A percentile compares a stretch with the other conserved stretches of the same genome.
Evolutionary conservation across 176 grass and related monocot species (phyloP).

Genomic region (Oryza glaberrima): DNA sequence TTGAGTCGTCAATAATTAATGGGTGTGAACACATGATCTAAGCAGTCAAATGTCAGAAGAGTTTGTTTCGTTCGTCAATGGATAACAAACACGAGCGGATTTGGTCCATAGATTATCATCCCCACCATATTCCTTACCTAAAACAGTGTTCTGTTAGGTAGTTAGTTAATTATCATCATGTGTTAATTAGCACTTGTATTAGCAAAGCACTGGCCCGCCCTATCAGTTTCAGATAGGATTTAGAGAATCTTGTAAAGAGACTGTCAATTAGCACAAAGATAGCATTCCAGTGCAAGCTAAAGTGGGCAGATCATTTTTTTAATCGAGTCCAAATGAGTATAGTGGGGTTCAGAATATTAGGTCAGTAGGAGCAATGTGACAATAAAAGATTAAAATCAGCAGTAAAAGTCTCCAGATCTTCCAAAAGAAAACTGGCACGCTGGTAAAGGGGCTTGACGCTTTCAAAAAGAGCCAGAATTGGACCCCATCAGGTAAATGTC

Average conservation of each 20-base stretch:
- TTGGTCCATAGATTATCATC: neutral
- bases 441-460: conserved; percentile 42
- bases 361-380: conserved; percentile 13
- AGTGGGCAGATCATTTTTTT: conserved; percentile 13
- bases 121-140: neutral
- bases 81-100: conserved; percentile 14
- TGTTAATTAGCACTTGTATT: neutral
- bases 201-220: neutral
- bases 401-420: conserved; percentile 30
- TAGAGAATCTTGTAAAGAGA: conserved; percentile 28
- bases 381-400: conserved; percentile 29
- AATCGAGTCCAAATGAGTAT: conserved; percentile 31
- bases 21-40: conserved; percentile 49
- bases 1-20: conserved; percentile 6
- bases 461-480: conserved; percentile 33
- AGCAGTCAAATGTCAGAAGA: conserved; percentile 42
- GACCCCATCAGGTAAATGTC: neutral
- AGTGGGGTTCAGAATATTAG: conserved; percentile 38
- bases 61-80: conserved; percentile 33
- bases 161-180: conserved; percentile 2
- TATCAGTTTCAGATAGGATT: conserved; percentile 27
- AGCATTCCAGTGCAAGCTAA: conserved; percentile 8
- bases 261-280: conserved; percentile 25
- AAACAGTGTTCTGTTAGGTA: neutral
- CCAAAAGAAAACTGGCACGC: conserved; percentile 38